Conservation (phyloP, 768 basidiomycete species). For the Tricholoma bakamatsutake region DNA sequence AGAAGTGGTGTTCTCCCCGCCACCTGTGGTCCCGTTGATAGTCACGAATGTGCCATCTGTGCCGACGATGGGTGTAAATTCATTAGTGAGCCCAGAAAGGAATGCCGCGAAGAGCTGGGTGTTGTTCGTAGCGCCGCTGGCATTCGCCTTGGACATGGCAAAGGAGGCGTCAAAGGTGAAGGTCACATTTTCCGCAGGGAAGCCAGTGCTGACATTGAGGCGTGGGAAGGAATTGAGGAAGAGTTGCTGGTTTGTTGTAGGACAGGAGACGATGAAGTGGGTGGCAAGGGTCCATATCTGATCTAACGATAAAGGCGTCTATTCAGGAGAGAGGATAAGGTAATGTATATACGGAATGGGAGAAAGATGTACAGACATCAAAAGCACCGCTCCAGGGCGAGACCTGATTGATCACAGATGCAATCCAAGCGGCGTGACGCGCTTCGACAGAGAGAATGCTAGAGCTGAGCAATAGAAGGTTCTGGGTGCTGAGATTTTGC, state of each 20-base stretch:
- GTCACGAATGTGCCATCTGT: background rate
- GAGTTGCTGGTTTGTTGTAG: slow-evolving; percentile 45
- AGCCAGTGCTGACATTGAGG: slow-evolving; percentile 27
- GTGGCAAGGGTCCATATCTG: slow-evolving; percentile 34
- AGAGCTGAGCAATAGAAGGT: slow-evolving; percentile 47
- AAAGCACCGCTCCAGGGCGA: slow-evolving; percentile 47
- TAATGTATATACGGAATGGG: slow-evolving; percentile 12
- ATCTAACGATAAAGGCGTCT: slow-evolving; percentile 11
- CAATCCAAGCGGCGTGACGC: slow-evolving; percentile 53
- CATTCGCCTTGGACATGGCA: slow-evolving; percentile 9
- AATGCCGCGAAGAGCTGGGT: slow-evolving; percentile 31
- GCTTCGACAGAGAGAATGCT: slow-evolving; percentile 55
- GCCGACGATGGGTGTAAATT: slow-evolving; percentile 26
- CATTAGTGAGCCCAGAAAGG: slow-evolving; percentile 37
- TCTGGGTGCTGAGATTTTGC: slow-evolving; percentile 36
- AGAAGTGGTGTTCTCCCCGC: background rate
- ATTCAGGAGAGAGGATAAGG: background rate
- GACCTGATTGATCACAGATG: slow-evolving; percentile 34
- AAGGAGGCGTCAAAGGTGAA: slow-evolving; percentile 8
- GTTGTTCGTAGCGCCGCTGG: slow-evolving; percentile 2
- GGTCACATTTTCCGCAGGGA: slow-evolving; percentile 20
- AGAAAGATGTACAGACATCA: slow-evolving; percentile 28
- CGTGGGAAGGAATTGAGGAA: slow-evolving; percentile 48
- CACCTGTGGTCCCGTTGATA: background rate
- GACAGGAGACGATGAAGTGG: slow-evolving; percentile 49